Conservation (phyloP, 2,329 filamentous ascomycete genomes). For the Pseudocercospora pini-densiflorae region DNA sequence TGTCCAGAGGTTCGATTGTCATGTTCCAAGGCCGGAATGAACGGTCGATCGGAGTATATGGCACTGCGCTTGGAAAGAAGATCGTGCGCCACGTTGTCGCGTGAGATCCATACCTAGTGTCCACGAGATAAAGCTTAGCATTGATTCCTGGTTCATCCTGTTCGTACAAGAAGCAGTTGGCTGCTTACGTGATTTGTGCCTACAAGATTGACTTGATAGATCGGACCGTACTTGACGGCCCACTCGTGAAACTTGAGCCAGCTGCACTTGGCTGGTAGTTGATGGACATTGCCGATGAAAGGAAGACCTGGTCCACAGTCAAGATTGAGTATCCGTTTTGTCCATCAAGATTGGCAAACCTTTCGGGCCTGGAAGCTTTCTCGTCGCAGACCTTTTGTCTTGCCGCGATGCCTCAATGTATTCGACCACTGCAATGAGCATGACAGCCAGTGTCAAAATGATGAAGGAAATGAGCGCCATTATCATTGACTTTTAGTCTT, state of each 20-base stretch:
- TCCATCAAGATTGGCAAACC: conserved; percentile 17
- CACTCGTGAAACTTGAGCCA: conserved; percentile 21
- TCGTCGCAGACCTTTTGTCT: conserved; percentile 14
- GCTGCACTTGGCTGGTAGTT: conserved; percentile 17
- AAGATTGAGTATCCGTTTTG: background rate
- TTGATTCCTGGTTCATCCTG: background rate
- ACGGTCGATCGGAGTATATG: conserved; percentile 53
- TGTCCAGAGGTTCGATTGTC: conserved; percentile 52
- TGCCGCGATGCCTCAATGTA: conserved; percentile 15
- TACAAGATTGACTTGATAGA: conserved; percentile 52
- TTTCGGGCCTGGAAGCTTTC: conserved; percentile 33
- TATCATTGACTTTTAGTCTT: background rate
- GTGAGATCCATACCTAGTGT: conserved; percentile 53
- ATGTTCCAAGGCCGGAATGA: conserved; percentile 49
- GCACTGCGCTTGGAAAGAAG: conserved; percentile 49
- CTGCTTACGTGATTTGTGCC: conserved; percentile 31
- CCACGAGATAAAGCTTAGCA: background rate
- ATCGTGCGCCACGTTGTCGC: conserved; percentile 48
- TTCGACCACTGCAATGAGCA: conserved; percentile 31
- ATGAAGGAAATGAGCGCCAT: conserved; percentile 30
- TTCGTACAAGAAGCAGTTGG: background rate
- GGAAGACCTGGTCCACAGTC: conserved; percentile 44
- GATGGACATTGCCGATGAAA: conserved; percentile 15
- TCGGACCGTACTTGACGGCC: conserved; percentile 34
- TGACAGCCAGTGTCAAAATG: conserved; percentile 34